phyloP scores from a whole-genome alignment of 1,139 yeast species.

The Geotrichum phurueaensis region DNA sequence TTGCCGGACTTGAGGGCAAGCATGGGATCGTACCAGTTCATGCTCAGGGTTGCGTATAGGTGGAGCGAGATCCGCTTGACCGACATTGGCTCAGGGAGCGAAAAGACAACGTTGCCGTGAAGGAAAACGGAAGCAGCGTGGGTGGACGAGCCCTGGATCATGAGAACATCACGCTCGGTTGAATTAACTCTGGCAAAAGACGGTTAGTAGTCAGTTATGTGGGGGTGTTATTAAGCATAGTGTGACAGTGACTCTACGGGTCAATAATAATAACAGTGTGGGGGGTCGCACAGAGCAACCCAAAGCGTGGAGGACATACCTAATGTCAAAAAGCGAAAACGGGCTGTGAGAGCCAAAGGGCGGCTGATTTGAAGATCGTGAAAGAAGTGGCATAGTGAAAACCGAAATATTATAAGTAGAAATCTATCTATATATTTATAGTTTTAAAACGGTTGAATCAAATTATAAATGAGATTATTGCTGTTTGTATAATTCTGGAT shows the following conservation, averaged over 20 bases:
- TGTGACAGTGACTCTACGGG: too few relatives aligned
- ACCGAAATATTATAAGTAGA: background rate
- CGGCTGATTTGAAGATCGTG: background rate
- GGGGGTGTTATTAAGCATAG: background rate
- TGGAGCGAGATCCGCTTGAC: constrained; percentile 59
- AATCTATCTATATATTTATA: too few relatives aligned
- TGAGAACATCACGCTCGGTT: constrained; percentile 70
- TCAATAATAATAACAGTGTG: background rate
- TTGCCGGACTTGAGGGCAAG: constrained; percentile 38
- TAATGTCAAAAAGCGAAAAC: constrained; percentile 10
- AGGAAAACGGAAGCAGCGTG: constrained; percentile 78
- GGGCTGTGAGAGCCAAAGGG: background rate
- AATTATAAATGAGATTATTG: background rate
- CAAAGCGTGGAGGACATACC: constrained; percentile 4
- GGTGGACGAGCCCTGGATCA: constrained; percentile 69
- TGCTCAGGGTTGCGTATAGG: constrained; percentile 56
- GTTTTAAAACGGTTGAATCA: background rate
- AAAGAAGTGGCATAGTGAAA: background rate
- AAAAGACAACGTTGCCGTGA: constrained; percentile 71
- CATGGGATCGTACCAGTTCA: constrained; percentile 38
- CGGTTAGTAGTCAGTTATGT: background rate
- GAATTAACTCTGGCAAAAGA: constrained; percentile 40
- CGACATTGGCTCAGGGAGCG: constrained; percentile 69
- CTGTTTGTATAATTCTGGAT: background rate
- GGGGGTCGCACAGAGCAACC: background rate